Evolutionary conservation across 148 eudicot species (phyloP).

Genomic region (Silene uniflora): DNA sequence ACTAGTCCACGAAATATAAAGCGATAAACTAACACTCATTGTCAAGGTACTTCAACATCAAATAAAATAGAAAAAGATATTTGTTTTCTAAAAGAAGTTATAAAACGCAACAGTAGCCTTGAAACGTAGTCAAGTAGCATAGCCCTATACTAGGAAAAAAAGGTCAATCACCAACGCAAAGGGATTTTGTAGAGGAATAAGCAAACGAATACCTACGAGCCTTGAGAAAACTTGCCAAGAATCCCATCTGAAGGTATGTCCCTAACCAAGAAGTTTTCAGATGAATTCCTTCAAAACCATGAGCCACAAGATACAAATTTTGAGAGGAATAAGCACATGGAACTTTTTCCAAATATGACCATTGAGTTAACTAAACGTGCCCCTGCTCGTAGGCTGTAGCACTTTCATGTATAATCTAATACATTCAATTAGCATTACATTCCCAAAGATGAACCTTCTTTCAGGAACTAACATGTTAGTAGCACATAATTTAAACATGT

Average conservation of each 20-base stretch:
- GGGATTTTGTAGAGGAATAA: background rate
- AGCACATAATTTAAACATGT: too few relatives aligned
- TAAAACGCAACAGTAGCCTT: background rate
- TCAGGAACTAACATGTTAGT: too few relatives aligned
- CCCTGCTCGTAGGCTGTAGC: too few relatives aligned
- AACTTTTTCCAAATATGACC: too few relatives aligned
- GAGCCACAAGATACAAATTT: conserved; percentile 8
- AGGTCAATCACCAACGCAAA: background rate
- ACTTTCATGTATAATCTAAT: too few relatives aligned
- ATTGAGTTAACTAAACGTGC: too few relatives aligned
- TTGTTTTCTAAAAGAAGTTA: too few relatives aligned
- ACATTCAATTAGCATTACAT: too few relatives aligned
- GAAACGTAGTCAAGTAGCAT: background rate
- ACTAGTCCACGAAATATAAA: too few relatives aligned
- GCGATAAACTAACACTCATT: too few relatives aligned
- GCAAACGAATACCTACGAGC: conserved; percentile 55
- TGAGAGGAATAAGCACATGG: too few relatives aligned
- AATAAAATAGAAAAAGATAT: background rate
- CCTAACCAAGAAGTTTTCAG: conserved; percentile 82
- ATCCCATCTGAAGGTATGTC: conserved; percentile 71
- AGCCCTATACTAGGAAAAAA: background rate
- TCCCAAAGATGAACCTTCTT: too few relatives aligned
- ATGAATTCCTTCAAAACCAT: conserved; percentile 62
- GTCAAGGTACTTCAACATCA: background rate
- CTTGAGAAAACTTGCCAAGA: conserved; percentile 54